Evolutionary conservation across 2,329 filamentous ascomycete species (phyloP).

Genomic region (Oidium heveae): DNA sequence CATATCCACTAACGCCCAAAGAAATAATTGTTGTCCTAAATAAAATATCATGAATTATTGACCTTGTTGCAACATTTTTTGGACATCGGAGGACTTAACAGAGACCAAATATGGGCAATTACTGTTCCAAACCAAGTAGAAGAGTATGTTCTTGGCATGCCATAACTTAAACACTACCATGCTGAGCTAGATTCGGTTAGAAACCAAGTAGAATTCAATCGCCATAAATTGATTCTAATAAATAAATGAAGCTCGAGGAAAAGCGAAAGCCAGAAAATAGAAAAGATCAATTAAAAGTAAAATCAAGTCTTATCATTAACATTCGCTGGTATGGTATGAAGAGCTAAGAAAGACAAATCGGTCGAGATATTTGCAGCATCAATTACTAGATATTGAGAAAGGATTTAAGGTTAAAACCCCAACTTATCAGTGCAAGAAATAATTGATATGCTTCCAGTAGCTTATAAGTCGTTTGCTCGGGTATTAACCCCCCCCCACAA

Average conservation of each 20-base stretch:
- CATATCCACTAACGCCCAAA: neutral
- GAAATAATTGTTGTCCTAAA: neutral
- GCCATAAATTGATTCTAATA: neutral
- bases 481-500: neutral
- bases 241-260: neutral
- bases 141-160: neutral
- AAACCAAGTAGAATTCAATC: neutral
- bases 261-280: neutral
- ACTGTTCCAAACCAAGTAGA: neutral
- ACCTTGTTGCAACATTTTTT: neutral
- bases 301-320: neutral
- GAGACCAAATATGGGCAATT: neutral
- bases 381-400: neutral
- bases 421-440: neutral
- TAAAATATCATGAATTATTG: neutral
- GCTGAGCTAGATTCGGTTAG: neutral
- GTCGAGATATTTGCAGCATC: neutral
- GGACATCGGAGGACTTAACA: neutral
- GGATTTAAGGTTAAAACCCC: neutral
- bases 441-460: neutral
- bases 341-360: neutral
- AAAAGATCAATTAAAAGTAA: neutral
- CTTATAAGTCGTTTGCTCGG: neutral
- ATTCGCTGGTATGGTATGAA: neutral
- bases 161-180: neutral